Evolutionary conservation across 768 basidiomycete species (phyloP).

Genomic region (Pleurotus tuoliensis): DNA sequence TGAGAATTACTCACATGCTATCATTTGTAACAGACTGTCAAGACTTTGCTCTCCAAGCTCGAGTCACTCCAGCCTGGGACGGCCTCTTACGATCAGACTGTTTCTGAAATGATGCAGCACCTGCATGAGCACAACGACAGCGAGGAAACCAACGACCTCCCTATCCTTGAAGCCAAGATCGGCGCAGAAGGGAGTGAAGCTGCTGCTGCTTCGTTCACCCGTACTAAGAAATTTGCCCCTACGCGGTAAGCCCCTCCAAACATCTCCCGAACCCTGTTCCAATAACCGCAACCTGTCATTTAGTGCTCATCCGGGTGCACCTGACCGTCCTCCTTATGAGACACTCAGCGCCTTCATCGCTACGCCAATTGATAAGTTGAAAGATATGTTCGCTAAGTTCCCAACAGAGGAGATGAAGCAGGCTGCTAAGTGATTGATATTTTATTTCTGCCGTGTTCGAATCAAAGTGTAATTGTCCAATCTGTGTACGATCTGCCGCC

Average conservation of each 20-base stretch:
- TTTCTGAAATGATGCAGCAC: conserved; percentile 44
- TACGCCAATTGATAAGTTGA: conserved; percentile 56
- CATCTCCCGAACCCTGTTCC: neutral
- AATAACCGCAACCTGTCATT: neutral
- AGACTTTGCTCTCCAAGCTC: conserved; percentile 39
- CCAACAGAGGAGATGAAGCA: conserved; percentile 52
- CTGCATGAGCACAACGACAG: conserved; percentile 51
- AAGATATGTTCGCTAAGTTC: conserved; percentile 52
- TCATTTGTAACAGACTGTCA: conserved; percentile 14
- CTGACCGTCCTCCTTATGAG: conserved; percentile 59
- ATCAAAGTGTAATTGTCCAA: no score
- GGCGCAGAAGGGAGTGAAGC: conserved; percentile 36
- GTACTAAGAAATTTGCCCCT: conserved; percentile 61
- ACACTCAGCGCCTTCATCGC: conserved; percentile 51
- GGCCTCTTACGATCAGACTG: conserved; percentile 33
- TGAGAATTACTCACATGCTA: no score
- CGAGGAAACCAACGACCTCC: conserved; percentile 57
- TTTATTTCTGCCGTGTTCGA: neutral
- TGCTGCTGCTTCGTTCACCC: conserved; percentile 45
- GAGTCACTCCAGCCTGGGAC: conserved; percentile 41
- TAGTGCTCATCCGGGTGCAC: conserved; percentile 48
- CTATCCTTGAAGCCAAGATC: conserved; percentile 45
- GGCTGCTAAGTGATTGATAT: neutral
- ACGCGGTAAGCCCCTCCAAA: conserved; percentile 40
- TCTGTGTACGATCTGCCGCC: no score